A percentile compares a stretch with the other conserved stretches of the same genome.
phyloP scores from a whole-genome alignment of 352 stramenopile genomes.

The Phytopythium kandeliae region DNA sequence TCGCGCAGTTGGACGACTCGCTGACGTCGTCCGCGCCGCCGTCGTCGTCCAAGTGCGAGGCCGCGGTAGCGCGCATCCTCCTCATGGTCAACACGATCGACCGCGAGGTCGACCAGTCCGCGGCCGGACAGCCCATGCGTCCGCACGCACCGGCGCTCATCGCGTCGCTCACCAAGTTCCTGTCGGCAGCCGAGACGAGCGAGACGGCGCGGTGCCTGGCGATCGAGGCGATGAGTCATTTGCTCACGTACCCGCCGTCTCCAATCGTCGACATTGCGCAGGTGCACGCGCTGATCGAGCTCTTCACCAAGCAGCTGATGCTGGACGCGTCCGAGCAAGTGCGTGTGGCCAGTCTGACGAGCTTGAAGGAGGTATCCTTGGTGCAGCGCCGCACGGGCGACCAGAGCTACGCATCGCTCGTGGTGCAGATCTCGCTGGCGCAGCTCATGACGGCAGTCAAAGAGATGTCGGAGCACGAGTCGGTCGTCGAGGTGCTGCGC shows the following conservation, averaged over 20 bases:
- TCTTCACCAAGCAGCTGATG: constrained; percentile 71
- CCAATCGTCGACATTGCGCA: constrained; percentile 57
- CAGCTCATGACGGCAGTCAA: constrained; percentile 57
- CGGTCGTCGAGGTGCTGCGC: constrained; percentile 31
- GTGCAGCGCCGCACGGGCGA: constrained; percentile 43
- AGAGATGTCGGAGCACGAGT: constrained; percentile 21
- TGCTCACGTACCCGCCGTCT: constrained; percentile 76
- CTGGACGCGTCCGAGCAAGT: constrained; percentile 58
- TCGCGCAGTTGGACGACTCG: constrained; percentile 49
- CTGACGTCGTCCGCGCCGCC: constrained; percentile 16
- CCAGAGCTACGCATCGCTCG: constrained; percentile 58
- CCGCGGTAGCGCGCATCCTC: constrained; percentile 53
- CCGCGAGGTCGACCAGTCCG: constrained; percentile 76
- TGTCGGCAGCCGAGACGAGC: constrained; percentile 21
- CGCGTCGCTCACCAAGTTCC: constrained; percentile 48
- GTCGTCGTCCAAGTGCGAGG: constrained; percentile 62
- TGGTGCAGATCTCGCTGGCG: constrained; percentile 70
- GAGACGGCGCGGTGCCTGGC: constrained; percentile 55
- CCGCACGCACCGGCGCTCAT: constrained; percentile 56
- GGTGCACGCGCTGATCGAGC: constrained; percentile 63
- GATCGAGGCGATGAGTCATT: constrained; percentile 60
- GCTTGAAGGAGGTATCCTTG: constrained; percentile 69
- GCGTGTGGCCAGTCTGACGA: constrained; percentile 56
- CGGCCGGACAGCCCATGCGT: constrained; percentile 62
- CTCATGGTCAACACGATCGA: constrained; percentile 81